Evolutionary conservation across 148 eudicot species (phyloP), one percentile per base, ranked within the genome.

Genomic region (Limonium bicolor): DNA sequence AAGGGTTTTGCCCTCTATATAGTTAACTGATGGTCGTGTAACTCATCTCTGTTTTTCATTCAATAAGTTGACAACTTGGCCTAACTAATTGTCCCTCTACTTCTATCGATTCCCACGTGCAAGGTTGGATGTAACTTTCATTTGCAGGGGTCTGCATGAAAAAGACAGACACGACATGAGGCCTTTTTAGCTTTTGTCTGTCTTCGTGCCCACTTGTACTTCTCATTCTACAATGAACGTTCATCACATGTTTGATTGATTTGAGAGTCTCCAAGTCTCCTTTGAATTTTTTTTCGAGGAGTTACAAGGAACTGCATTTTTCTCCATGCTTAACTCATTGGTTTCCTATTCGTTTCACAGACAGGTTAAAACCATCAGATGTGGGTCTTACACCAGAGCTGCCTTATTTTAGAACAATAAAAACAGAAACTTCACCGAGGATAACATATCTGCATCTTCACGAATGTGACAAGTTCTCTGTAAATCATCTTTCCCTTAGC

Each of bases 401-500:
- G 87, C 82, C 76, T 0, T 72, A 44, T 66, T 86, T 86, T 65
- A 37, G 72, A 36, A 48, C 45, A 36, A 42, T 40, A 14, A 10
- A 21, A 46, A 58, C 23, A 2, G 64, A 56, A 49, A 37, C 51
- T 35, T 20, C 53, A 50, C 84, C 84, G 0, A 23, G 32, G 35
- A 76, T 86, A 46, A 77, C 87, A 10, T 86, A 86, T 51, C 49
- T 78, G 5, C 83, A 66, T 50, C 66, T 86, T 36, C 50, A 61
- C 20, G 82, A 75, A 19, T 75, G 96, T 33, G 75, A 64, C 44
- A 70, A 78, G 52, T 82, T 86, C 61, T 82, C 96, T 58, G 96
- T 86, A 68, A 12, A 72, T 66, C 23, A 36, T 21, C 18, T 36
- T 23, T 2, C 27, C 20, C 29, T 7, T 35, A n/a, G n/a, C n/a